Evolutionary conservation across 768 basidiomycete genomes (phyloP).

Genomic region (Mycena floridula): DNA sequence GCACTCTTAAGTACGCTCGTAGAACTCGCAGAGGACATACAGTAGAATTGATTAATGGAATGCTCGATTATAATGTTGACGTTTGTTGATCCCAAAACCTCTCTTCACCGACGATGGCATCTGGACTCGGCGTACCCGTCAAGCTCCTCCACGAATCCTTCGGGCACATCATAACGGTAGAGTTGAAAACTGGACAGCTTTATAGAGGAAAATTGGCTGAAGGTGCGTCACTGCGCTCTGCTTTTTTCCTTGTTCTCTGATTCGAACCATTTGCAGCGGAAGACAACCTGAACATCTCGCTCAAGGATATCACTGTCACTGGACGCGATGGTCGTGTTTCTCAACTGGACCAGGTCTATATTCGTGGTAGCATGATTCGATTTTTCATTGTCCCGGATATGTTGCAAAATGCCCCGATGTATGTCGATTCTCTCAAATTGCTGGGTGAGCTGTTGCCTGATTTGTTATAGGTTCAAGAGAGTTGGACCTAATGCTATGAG

Average conservation of each 20-base stretch:
- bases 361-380: slow-evolving; percentile 94
- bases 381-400: slow-evolving; percentile 99
- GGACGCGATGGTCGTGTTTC: slow-evolving; percentile 97
- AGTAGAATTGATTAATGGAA: too few species aligned
- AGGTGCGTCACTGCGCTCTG: slow-evolving; percentile 45
- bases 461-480: slow-evolving; percentile 84
- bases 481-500: slow-evolving; percentile 98
- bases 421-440: slow-evolving; percentile 25
- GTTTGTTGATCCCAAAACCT: background rate
- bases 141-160: slow-evolving; percentile 95
- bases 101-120: slow-evolving; percentile 31
- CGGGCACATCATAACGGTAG: slow-evolving; percentile 96
- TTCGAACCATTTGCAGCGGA: slow-evolving; percentile 57
- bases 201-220: slow-evolving; percentile 97
- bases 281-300: slow-evolving; percentile 94
- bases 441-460: slow-evolving; percentile 2
- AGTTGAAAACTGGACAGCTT: slow-evolving; percentile 94
- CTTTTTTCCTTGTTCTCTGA: slow-evolving; percentile 14
- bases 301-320: slow-evolving; percentile 96
- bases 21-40: too few species aligned
- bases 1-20: too few species aligned
- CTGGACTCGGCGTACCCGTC: slow-evolving; percentile 87
- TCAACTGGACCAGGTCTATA: slow-evolving; percentile 98
- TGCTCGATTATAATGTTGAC: background rate
- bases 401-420: slow-evolving; percentile 99